These are phyloP conservation scores for Takakia lepidozioides DNA, from an alignment of 225 moss, liverwort and hornwort species.

Conservation along the genomic window DNA sequence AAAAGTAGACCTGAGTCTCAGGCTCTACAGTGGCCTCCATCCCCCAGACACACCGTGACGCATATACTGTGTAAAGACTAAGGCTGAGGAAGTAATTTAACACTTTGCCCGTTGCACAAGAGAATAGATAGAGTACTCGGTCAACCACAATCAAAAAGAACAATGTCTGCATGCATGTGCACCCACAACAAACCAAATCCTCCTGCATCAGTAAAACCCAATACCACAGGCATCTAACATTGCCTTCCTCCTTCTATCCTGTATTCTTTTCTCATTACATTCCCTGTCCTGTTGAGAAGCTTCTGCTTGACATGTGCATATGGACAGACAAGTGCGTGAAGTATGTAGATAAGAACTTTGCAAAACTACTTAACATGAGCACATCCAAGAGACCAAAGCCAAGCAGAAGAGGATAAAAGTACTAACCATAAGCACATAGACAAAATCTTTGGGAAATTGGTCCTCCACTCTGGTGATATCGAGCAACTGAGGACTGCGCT, in stretches of 20 bases:
- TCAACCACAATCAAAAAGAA: constrained; percentile 38
- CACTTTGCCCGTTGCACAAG: constrained; percentile 31
- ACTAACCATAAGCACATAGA: constrained; percentile 29
- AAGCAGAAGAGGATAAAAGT: background rate
- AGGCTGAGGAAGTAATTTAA: constrained; percentile 27
- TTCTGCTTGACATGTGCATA: no score
- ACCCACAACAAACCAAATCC: no score
- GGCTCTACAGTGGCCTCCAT: constrained; percentile 13
- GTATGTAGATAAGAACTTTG: no score
- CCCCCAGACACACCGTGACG: constrained; percentile 24
- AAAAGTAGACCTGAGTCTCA: constrained; percentile 10
- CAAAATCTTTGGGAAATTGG: constrained; percentile 33
- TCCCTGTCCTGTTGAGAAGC: no score
- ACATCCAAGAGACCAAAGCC: no score
- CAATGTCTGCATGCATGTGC: constrained; percentile 40
- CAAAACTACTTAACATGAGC: no score
- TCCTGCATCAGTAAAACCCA: background rate
- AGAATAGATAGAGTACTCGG: constrained; percentile 33
- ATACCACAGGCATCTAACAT: background rate
- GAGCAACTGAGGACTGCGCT: constrained; percentile 19
- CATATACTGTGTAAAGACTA: constrained; percentile 27
- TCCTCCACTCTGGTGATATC: constrained; percentile 24
- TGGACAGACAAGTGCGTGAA: no score
- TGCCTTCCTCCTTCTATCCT: background rate
- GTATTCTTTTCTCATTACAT: no score